Percentiles rank a stretch among this genome's conserved stretches.
These are phyloP conservation scores for Nectriaceae sp. DNA, from an alignment of 2,329 filamentous ascomycete genomes.

Conservation along the genomic window DNA sequence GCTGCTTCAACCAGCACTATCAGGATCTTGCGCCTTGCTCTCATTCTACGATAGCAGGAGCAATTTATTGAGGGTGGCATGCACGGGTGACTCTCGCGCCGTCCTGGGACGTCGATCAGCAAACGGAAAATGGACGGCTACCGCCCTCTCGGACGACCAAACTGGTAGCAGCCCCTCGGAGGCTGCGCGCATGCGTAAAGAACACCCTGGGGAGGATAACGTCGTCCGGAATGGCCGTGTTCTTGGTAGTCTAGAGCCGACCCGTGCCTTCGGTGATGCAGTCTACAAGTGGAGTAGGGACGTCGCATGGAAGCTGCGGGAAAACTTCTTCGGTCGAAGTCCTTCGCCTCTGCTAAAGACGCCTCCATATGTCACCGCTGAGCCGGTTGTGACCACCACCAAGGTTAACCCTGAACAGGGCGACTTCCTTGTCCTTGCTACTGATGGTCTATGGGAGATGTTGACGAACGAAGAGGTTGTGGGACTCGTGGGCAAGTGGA, in stretches of 20 bases:
- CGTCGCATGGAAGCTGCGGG: conserved; percentile 78
- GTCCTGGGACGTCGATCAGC: conserved; percentile 78
- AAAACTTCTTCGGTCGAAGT: conserved; percentile 83
- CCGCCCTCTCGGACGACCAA: conserved; percentile 86
- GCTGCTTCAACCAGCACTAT: conserved; percentile 86
- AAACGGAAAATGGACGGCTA: conserved; percentile 91
- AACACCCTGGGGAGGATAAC: conserved; percentile 86
- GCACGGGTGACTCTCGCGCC: conserved; percentile 93
- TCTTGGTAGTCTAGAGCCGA: conserved; percentile 88
- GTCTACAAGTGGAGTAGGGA: conserved; percentile 95
- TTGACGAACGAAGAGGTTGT: conserved; percentile 97
- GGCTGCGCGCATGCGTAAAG: conserved; percentile 75
- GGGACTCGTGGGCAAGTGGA: conserved; percentile 93
- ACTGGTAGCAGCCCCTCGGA: conserved; percentile 89
- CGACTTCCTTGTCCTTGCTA: conserved; percentile 95
- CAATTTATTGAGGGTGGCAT: conserved; percentile 88
- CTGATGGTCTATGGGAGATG: conserved; percentile 99
- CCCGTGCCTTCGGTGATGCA: conserved; percentile 92
- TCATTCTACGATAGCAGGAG: conserved; percentile 93
- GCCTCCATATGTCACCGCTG: conserved; percentile 95
- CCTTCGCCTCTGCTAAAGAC: conserved; percentile 80
- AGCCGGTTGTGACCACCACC: conserved; percentile 91
- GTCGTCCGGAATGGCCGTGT: conserved; percentile 90
- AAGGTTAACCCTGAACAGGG: conserved; percentile 86
- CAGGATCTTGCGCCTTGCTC: conserved; percentile 93